Conservation (phyloP, 805 yeast species). For the Candida ovalis region DNA sequence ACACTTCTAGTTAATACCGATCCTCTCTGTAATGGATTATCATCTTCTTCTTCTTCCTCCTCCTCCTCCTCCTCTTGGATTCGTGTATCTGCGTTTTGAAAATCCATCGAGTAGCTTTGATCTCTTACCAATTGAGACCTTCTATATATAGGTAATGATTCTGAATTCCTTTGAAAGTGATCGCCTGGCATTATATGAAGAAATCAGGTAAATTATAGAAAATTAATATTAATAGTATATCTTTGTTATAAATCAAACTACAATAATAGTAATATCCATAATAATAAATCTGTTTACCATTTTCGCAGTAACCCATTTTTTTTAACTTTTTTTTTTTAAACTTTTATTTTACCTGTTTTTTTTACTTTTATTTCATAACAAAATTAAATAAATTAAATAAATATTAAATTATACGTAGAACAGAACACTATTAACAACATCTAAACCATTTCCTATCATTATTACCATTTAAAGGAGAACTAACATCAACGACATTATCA, state of each 20-base stretch:
- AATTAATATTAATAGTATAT: no score
- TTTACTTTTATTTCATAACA: no score
- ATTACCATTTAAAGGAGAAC: slow-evolving; percentile 2
- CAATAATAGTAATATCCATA: no score
- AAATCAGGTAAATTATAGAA: no score
- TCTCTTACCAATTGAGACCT: slow-evolving; percentile 1
- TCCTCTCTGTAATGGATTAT: not conserved
- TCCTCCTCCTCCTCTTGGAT: not conserved
- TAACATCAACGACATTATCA: slow-evolving; percentile 25
- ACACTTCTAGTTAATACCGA: not conserved
- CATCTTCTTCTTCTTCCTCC: not conserved
- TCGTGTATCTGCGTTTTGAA: no score
- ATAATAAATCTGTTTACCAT: no score
- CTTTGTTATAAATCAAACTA: no score
- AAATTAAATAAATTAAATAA: no score
- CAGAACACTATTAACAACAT: slow-evolving; percentile 7
- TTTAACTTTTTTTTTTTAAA: no score
- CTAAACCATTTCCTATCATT: slow-evolving; percentile 5
- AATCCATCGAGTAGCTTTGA: not conserved
- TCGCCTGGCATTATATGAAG: not conserved
- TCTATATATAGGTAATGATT: not conserved
- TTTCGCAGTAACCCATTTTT: no score
- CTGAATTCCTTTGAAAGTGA: not conserved
- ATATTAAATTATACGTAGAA: not conserved
- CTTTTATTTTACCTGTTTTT: no score